Evolutionary conservation across 1,284 basidiomycete species (phyloP), one percentile per base, ranked within the genome.

Genomic region (Fomitopsis betulina): DNA sequence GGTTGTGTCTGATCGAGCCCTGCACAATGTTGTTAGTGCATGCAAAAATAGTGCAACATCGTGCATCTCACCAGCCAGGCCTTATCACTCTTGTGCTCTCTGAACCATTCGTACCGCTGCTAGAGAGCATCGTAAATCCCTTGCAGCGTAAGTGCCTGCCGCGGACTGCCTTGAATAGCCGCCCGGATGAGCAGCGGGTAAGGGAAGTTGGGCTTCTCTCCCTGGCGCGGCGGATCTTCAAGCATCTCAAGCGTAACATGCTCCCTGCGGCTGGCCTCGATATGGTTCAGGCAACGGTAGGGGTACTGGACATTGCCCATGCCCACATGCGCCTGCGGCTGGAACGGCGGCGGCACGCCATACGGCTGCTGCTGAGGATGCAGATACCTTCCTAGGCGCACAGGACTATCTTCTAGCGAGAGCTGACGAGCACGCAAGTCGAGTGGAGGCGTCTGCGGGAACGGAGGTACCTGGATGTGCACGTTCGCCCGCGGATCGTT

Each of bases 1-100:
- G 78, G 63, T 90, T 92, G 73, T 97, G 94, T 17, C 95, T 83
- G 57, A 97, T 93, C 7, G 93, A 95, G 66, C 88, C 88, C 84
- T 93, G 65, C 37, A n/a, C n/a, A 51, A 43, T 42, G 58, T 38
- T 40, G 51, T 49, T 50, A 53, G 58, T 38, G 53, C 55, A 58
- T 19, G 27, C 10, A 17, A 25, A 8, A 10, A 19, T 37, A 50
- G 58, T 33, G 6, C 13, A 13, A 27, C 12, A 25, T 12, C 21
- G 8, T 3, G 4, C 0, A 23, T 37, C 56, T 21, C 58, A 89
- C 88, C 82, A 86, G 85, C 88, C 89, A 91, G 1, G 81, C 76
- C 42, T 73, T 77, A 2, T 82, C 79, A 5, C 77, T 65, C n/a
- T 67, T 71, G 33, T 78, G 72, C 13, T 75, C 73, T 38, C 73